Conservation (phyloP, 1,284 basidiomycete genomes). For the Rhodotorula sp. region DNA sequence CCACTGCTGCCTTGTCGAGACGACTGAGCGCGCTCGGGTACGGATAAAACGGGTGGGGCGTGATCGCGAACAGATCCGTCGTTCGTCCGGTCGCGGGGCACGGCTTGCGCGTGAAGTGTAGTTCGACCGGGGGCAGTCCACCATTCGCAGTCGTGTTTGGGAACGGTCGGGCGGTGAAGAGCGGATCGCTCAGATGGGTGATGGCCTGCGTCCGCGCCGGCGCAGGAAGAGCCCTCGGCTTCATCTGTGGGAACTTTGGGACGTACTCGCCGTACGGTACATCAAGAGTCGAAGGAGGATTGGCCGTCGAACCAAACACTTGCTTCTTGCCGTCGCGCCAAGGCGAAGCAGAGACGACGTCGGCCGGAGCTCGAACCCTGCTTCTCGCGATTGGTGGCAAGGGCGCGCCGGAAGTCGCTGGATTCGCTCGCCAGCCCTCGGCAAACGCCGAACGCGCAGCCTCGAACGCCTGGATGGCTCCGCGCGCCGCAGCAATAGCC, state of each 20-base stretch:
- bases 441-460: neutral
- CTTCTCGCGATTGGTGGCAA: neutral
- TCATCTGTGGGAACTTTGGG: neutral
- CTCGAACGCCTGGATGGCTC: neutral
- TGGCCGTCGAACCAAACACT: neutral
- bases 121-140: neutral
- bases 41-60: constrained; percentile 7
- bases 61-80: neutral
- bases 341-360: neutral
- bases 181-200: neutral
- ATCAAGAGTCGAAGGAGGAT: neutral
- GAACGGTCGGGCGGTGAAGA: neutral
- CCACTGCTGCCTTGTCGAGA: neutral
- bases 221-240: too few species aligned
- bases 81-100: neutral
- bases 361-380: neutral
- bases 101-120: neutral
- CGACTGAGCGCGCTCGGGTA: neutral
- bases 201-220: too few species aligned
- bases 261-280: constrained; percentile 3
- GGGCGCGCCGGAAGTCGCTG: too few species aligned
- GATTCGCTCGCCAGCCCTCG: neutral
- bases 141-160: neutral
- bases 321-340: neutral
- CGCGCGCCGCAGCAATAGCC: neutral